These are phyloP conservation scores for Colletotrichum echinochloae DNA, from an alignment of 2,329 filamentous ascomycete species.

Conservation along the genomic window DNA sequence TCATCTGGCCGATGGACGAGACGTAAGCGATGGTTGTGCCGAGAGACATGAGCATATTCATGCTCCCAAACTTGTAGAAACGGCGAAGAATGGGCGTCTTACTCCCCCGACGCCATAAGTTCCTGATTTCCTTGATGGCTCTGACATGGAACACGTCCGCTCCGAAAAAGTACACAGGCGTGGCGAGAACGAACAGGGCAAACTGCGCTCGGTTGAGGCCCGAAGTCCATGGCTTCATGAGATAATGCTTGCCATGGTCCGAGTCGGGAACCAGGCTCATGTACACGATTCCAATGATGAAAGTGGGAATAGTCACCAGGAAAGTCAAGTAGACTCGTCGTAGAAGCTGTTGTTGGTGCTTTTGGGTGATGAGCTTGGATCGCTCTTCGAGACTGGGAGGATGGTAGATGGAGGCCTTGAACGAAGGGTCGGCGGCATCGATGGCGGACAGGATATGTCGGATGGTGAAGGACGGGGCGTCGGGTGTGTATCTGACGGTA, in stretches of 20 bases:
- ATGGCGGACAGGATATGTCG: constrained; percentile 79
- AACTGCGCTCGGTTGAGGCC: constrained; percentile 84
- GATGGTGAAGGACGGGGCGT: constrained; percentile 77
- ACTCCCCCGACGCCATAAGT: constrained; percentile 82
- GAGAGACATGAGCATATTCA: constrained; percentile 93
- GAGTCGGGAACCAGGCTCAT: constrained; percentile 81
- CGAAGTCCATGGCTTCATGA: constrained; percentile 78
- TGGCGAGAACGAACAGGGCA: constrained; percentile 83
- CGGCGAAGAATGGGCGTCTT: constrained; percentile 77
- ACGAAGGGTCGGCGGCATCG: constrained; percentile 71
- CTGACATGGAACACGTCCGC: constrained; percentile 87
- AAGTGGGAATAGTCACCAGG: constrained; percentile 81
- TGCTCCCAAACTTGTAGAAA: constrained; percentile 94
- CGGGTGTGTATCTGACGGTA: constrained; percentile 76
- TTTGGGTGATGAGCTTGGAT: constrained; percentile 76
- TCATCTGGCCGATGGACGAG: constrained; percentile 82
- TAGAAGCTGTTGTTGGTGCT: constrained; percentile 76
- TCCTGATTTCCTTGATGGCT: constrained; percentile 81
- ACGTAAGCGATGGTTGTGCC: constrained; percentile 91
- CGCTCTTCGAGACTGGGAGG: constrained; percentile 87
- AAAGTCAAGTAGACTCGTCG: constrained; percentile 78
- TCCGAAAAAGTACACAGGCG: constrained; percentile 87
- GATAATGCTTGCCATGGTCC: constrained; percentile 69
- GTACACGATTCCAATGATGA: constrained; percentile 89
- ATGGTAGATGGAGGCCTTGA: constrained; percentile 79